Conservation (phyloP, 1,284 basidiomycete genomes). For the Ceratobasidium papillatum region DNA sequence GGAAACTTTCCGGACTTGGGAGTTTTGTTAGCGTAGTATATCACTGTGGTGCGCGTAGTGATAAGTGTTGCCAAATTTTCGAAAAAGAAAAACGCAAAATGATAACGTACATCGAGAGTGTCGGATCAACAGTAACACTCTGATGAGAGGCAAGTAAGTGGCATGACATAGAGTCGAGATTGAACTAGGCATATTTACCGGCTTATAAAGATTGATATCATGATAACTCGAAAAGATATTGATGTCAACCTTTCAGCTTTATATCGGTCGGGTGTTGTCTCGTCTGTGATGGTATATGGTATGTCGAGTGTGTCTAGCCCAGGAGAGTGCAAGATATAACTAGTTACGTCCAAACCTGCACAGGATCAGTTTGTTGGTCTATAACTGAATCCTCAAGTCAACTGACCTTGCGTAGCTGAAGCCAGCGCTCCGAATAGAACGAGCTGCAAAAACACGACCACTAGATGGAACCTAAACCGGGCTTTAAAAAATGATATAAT, state of each 20-base stretch:
- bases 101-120: constrained; percentile 6
- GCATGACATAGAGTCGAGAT: neutral
- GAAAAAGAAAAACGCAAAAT: neutral
- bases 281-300: neutral
- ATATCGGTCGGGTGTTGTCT: constrained; percentile 9
- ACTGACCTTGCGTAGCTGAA: constrained; percentile 13
- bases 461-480: neutral
- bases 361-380: neutral
- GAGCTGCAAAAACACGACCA: constrained; percentile 3
- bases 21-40: constrained; percentile 2
- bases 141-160: neutral
- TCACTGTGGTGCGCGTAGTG: neutral
- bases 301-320: neutral
- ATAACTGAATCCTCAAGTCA: neutral
- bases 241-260: neutral
- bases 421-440: constrained; percentile 15
- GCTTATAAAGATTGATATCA: constrained; percentile 3
- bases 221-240: constrained; percentile 16
- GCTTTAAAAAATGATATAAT: neutral
- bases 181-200: neutral
- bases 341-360: constrained; percentile 19
- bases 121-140: neutral
- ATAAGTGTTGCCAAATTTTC: too few relatives aligned
- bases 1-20: neutral
- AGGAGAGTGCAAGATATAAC: constrained; percentile 35